A percentile compares a stretch with the other conserved stretches of the same genome.
phyloP scores from a whole-genome alignment of 257 asterid species.

The Solanum acaule region DNA sequence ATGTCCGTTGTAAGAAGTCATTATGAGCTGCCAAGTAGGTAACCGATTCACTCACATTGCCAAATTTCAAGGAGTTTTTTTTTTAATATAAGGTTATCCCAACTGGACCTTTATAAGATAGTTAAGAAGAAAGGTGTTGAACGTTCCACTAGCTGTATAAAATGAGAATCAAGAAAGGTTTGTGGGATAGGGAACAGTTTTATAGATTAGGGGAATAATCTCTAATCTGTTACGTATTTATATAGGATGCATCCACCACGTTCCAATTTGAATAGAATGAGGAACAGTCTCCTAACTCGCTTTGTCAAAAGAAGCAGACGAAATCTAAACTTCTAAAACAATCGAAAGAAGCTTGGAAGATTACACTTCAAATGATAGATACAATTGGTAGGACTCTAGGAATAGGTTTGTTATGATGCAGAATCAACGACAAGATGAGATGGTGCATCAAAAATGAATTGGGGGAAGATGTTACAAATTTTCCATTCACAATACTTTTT shows the following conservation, averaged over 20 bases:
- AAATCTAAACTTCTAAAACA: background rate
- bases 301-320: background rate
- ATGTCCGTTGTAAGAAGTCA: no score
- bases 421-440: no score
- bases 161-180: no score
- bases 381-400: background rate
- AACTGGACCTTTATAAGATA: background rate
- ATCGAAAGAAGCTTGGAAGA: background rate
- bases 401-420: background rate
- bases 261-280: background rate
- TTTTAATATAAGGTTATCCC: background rate
- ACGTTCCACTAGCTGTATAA: background rate
- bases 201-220: no score
- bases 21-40: no score
- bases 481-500: no score
- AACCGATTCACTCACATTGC: no score
- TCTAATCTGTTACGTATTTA: no score
- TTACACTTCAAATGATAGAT: background rate
- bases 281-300: background rate
- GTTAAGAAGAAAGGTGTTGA: background rate
- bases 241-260: background rate
- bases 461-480: no score
- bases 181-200: no score
- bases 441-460: no score
- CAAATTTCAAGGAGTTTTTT: background rate